Conservation (phyloP, 129 eudicot species). For the Flaveria robusta region DNA sequence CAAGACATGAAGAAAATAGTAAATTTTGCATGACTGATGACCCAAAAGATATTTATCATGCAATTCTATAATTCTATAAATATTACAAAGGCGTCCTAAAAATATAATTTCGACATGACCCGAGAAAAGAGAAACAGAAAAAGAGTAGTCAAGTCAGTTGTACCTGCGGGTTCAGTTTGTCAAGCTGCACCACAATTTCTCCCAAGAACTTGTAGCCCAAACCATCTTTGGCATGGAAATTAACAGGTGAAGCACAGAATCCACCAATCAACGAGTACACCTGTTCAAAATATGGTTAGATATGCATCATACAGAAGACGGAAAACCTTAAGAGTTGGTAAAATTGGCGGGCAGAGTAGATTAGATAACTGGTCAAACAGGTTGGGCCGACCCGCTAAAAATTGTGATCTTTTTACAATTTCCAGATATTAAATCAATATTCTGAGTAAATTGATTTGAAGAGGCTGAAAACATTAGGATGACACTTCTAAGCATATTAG, state of each 20-base stretch:
- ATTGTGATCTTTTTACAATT: not conserved
- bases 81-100: not conserved
- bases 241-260: slow-evolving; percentile 86
- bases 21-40: slow-evolving; percentile 12
- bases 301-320: no score
- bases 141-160: slow-evolving; percentile 15
- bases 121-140: not conserved
- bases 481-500: not conserved
- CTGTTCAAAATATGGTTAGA: slow-evolving; percentile 38
- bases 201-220: slow-evolving; percentile 94
- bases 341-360: no score
- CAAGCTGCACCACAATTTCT: slow-evolving; percentile 80
- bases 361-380: not conserved
- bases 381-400: not conserved
- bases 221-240: slow-evolving; percentile 91
- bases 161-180: slow-evolving; percentile 97
- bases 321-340: no score
- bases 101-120: not conserved
- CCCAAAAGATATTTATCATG: not conserved
- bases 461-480: not conserved
- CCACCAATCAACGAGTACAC: slow-evolving; percentile 89
- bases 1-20: slow-evolving; percentile 9
- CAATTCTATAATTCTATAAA: not conserved
- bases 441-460: not conserved
- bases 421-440: not conserved